Conservation (phyloP, 1,139 yeast genomes). For the Yamadazyma atmosphaerica region DNA sequence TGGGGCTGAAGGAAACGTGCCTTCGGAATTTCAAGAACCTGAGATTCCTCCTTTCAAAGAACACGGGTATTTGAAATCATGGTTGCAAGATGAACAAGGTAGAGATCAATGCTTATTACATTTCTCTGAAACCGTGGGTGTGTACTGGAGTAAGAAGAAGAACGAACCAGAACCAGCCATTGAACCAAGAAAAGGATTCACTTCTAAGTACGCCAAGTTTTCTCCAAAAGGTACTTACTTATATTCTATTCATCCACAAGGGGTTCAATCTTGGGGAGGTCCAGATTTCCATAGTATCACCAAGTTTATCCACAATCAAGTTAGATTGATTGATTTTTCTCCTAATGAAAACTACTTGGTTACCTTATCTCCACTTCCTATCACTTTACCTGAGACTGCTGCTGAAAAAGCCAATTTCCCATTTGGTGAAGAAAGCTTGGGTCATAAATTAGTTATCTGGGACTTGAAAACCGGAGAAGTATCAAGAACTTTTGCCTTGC, state of each 20-base stretch:
- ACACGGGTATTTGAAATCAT: slow-evolving; percentile 79
- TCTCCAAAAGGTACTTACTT: slow-evolving; percentile 93
- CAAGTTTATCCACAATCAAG: slow-evolving; percentile 87
- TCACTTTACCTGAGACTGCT: slow-evolving; percentile 67
- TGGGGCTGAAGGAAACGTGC: slow-evolving; percentile 66
- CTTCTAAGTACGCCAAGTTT: slow-evolving; percentile 83
- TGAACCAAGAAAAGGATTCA: slow-evolving; percentile 81
- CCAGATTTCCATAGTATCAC: slow-evolving; percentile 69
- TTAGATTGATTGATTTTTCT: slow-evolving; percentile 85
- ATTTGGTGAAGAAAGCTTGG: slow-evolving; percentile 84
- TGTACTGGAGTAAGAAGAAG: slow-evolving; percentile 82
- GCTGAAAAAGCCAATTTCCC: slow-evolving; percentile 69
- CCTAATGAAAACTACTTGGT: slow-evolving; percentile 90
- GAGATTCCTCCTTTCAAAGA: slow-evolving; percentile 66
- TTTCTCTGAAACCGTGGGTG: slow-evolving; percentile 76
- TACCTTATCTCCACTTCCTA: slow-evolving; percentile 87
- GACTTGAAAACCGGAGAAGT: slow-evolving; percentile 82
- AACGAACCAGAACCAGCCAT: slow-evolving; percentile 76
- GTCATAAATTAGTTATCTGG: slow-evolving; percentile 95
- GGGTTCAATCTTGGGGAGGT: slow-evolving; percentile 97
- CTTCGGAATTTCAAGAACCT: slow-evolving; percentile 70
- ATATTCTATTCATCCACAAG: slow-evolving; percentile 89
- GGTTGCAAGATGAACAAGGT: slow-evolving; percentile 88
- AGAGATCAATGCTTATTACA: slow-evolving; percentile 90
- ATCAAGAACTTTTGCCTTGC: slow-evolving; percentile 86